Conservation (phyloP, 2,329 filamentous ascomycete species). For the Grosmannia huntii region DNA sequence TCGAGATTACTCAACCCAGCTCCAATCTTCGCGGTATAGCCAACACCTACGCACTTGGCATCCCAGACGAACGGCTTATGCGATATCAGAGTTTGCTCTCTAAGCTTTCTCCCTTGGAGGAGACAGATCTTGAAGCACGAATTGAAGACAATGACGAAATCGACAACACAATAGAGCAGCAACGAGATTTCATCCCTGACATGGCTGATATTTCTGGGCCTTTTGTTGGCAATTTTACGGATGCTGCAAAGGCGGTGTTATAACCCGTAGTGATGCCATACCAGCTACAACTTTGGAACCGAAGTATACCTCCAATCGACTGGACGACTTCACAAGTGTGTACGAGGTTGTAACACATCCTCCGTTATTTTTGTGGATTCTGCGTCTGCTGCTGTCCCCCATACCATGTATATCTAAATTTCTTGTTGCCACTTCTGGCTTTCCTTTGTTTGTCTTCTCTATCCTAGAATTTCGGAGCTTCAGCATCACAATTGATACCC, state of each 20-base stretch:
- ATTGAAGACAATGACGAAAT: conserved; percentile 32
- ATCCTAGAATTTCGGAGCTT: neutral
- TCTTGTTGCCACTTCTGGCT: neutral
- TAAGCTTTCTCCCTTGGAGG: conserved; percentile 38
- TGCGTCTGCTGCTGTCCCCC: neutral
- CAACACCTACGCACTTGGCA: conserved; percentile 34
- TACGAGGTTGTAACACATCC: neutral
- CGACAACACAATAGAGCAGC: conserved; percentile 34
- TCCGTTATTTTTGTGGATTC: neutral
- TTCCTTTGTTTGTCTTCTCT: neutral
- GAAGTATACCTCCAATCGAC: neutral
- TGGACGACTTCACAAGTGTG: neutral
- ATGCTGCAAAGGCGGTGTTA: conserved; percentile 41
- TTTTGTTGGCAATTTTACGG: conserved; percentile 48
- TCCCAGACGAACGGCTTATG: conserved; percentile 41
- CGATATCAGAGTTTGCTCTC: conserved; percentile 51
- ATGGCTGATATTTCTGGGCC: conserved; percentile 28
- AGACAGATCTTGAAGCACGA: conserved; percentile 29
- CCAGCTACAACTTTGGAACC: neutral
- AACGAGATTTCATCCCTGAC: conserved; percentile 24
- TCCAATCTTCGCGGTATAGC: conserved; percentile 21
- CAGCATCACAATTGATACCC: neutral
- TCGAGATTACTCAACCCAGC: conserved; percentile 47
- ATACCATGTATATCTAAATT: neutral
- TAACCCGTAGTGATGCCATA: conserved; percentile 12